Conservation (phyloP, 306 rosid genomes). For the Cucumis hystrix region DNA sequence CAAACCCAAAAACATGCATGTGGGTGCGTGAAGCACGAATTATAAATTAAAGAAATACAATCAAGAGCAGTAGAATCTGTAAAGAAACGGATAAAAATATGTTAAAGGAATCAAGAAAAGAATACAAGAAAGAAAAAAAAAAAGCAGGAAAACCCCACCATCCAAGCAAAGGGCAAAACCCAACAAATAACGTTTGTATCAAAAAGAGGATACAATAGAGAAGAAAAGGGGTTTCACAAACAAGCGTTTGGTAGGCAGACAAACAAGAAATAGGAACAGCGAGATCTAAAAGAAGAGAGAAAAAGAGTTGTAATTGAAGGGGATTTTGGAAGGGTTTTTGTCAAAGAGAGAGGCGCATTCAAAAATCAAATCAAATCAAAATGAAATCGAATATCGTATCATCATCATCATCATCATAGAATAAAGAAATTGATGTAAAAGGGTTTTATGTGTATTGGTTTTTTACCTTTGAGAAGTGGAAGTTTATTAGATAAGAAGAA, state of each 20-base stretch:
- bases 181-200: constrained; percentile 20
- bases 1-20: constrained; percentile 74
- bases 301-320: not conserved
- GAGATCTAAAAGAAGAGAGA: not conserved
- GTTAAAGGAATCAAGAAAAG: constrained; percentile 28
- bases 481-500: constrained; percentile 14
- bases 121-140: constrained; percentile 16
- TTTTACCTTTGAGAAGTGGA: not conserved
- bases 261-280: not conserved
- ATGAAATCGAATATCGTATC: too few species aligned
- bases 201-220: constrained; percentile 21
- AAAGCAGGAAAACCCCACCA: constrained; percentile 47
- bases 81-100: constrained; percentile 5
- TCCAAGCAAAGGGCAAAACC: constrained; percentile 24
- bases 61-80: constrained; percentile 11
- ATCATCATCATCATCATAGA: not conserved
- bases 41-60: not conserved
- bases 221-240: not conserved
- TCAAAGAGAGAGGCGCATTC: not conserved
- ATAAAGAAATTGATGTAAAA: not conserved
- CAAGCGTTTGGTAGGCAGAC: not conserved
- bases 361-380: not conserved
- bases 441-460: not conserved
- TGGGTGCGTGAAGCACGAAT: constrained; percentile 38
- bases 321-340: not conserved